phyloP scores from a whole-genome alignment of 371 early-diverging fungal species.

The Saksenaea oblongispora region DNA sequence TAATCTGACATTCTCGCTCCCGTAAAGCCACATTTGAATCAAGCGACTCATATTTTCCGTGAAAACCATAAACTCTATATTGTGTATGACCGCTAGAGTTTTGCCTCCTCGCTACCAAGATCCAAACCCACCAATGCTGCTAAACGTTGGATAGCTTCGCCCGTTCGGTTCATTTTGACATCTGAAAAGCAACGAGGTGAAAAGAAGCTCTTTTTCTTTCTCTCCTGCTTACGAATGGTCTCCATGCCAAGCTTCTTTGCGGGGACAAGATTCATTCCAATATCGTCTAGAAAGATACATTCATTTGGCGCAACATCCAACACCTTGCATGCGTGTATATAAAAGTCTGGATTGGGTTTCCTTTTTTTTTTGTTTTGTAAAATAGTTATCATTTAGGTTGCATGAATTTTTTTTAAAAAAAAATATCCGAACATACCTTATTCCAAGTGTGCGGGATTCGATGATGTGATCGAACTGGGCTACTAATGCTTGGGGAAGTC shows the following conservation, averaged over 20 bases:
- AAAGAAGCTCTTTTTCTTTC: neutral
- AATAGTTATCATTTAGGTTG: neutral
- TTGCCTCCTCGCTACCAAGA: conserved; percentile 23
- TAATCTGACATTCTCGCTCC: neutral
- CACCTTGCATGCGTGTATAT: conserved; percentile 59
- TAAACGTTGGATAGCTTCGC: conserved; percentile 59
- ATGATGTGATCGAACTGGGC: conserved; percentile 46
- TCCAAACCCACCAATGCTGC: conserved; percentile 42
- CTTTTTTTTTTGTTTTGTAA: conserved; percentile 21
- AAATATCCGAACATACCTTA: conserved; percentile 22
- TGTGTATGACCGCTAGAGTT: conserved; percentile 21
- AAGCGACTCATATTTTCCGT: conserved; percentile 20
- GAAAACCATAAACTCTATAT: conserved; percentile 21
- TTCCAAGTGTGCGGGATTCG: conserved; percentile 45
- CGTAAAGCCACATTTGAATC: conserved; percentile 12
- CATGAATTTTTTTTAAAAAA: neutral
- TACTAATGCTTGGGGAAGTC: conserved; percentile 31
- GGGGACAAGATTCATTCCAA: conserved; percentile 72
- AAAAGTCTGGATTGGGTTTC: conserved; percentile 74
- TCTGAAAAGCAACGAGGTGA: conserved; percentile 27
- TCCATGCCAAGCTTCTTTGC: conserved; percentile 65
- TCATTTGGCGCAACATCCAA: conserved; percentile 62
- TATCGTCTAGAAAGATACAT: conserved; percentile 76
- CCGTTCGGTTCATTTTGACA: conserved; percentile 59
- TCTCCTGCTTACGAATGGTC: conserved; percentile 55